Evolutionary conservation across 2,329 filamentous ascomycete species (phyloP).

Genomic region (Verticillium klebahnii): DNA sequence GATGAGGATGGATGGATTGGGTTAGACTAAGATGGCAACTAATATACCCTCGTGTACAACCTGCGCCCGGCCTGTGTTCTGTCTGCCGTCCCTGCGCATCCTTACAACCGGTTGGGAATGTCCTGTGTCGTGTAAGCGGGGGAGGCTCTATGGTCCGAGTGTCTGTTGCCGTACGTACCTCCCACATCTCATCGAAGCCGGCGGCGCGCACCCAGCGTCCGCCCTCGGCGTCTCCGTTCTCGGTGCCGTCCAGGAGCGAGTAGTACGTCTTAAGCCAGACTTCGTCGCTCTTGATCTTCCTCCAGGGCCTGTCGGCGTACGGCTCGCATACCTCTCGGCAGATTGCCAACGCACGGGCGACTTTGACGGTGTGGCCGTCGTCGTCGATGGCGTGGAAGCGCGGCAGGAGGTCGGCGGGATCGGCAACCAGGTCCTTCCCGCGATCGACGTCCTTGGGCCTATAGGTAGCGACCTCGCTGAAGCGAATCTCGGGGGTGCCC

Average conservation of each 20-base stretch:
- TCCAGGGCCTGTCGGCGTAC: slow-evolving; percentile 42
- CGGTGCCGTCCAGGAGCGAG: slow-evolving; percentile 59
- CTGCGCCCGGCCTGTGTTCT: background rate
- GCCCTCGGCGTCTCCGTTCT: slow-evolving; percentile 35
- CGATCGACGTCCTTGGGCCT: slow-evolving; percentile 36
- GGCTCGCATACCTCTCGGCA: slow-evolving; percentile 46
- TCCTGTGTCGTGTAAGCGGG: background rate
- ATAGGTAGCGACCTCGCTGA: slow-evolving; percentile 58
- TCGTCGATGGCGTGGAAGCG: slow-evolving; percentile 49
- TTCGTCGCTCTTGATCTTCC: slow-evolving; percentile 47
- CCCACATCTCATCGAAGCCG: slow-evolving; percentile 65
- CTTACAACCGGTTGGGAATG: background rate
- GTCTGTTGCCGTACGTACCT: slow-evolving; percentile 18
- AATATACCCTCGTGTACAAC: slow-evolving; percentile 9
- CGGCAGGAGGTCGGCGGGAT: slow-evolving; percentile 43
- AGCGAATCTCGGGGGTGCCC: slow-evolving; percentile 53
- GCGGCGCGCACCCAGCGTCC: slow-evolving; percentile 54
- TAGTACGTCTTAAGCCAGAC: slow-evolving; percentile 58
- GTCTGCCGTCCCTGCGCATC: too few relatives aligned
- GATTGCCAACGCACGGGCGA: slow-evolving; percentile 64
- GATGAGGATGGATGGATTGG: slow-evolving; percentile 44
- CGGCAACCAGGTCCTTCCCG: slow-evolving; percentile 34
- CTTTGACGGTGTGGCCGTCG: slow-evolving; percentile 78
- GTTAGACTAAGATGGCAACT: slow-evolving; percentile 33
- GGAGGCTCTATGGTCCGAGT: background rate